These are phyloP conservation scores for Globisporangium uncinulatum DNA, from an alignment of 352 stramenopile species.

Conservation along the genomic window DNA sequence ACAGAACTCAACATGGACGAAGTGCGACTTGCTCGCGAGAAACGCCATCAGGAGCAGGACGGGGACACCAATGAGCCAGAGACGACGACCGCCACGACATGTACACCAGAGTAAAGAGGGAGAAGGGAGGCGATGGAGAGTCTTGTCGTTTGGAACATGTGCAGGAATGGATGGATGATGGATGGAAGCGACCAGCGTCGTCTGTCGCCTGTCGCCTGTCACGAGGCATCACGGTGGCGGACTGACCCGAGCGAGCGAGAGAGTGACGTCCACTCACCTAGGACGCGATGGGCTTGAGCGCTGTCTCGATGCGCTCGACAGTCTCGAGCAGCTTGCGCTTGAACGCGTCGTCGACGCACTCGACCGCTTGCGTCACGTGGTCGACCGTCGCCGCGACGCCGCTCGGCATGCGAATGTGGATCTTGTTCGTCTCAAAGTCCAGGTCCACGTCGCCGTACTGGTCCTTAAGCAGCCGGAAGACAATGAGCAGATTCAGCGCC, in stretches of 20 bases:
- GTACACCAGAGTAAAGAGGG: too few relatives aligned
- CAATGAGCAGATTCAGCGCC: conserved; percentile 75
- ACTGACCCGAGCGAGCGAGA: too few relatives aligned
- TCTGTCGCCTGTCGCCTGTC: too few relatives aligned
- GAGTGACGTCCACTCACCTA: conserved; percentile 14
- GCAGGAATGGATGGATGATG: too few relatives aligned
- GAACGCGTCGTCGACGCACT: conserved; percentile 67
- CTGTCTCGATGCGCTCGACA: conserved; percentile 57
- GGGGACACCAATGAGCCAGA: neutral
- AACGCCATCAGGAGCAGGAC: conserved; percentile 11
- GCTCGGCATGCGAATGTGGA: conserved; percentile 78
- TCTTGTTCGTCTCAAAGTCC: conserved; percentile 86
- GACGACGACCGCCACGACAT: too few relatives aligned
- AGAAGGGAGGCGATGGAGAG: too few relatives aligned
- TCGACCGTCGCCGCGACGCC: conserved; percentile 61
- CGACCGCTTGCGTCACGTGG: conserved; percentile 50
- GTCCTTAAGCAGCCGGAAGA: conserved; percentile 81
- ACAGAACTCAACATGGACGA: conserved; percentile 84
- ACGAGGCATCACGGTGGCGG: too few relatives aligned
- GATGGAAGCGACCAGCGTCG: too few relatives aligned
- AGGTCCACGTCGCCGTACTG: conserved; percentile 83
- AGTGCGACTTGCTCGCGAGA: conserved; percentile 49
- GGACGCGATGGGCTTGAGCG: conserved; percentile 57
- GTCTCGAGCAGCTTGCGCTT: conserved; percentile 66
- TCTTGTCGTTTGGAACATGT: too few relatives aligned